phyloP scores from a whole-genome alignment of 345 rosid genomes.

The Ceriops decandra region DNA sequence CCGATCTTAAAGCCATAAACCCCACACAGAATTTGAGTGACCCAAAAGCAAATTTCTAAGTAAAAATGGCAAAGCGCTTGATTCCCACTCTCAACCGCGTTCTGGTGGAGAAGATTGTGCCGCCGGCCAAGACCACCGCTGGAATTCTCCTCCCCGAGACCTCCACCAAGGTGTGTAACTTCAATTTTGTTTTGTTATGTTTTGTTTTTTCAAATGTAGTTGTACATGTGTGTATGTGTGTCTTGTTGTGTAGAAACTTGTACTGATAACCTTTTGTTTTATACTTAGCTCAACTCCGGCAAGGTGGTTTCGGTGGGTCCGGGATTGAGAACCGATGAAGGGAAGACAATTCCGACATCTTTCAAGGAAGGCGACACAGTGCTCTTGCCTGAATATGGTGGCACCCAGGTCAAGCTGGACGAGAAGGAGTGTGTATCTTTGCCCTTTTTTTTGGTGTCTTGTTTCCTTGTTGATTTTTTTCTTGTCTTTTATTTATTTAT shows the following conservation, averaged over 20 bases:
- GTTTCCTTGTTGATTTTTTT: too few species aligned
- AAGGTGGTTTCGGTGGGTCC: constrained; percentile 76
- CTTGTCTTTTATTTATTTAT: not conserved
- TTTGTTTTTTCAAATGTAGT: not conserved
- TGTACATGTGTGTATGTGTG: too few species aligned
- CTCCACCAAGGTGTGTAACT: constrained; percentile 44
- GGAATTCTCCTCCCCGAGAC: constrained; percentile 83
- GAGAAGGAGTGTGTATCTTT: constrained; percentile 58
- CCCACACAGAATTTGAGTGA: not conserved
- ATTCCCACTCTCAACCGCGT: constrained; percentile 70
- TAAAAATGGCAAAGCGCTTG: constrained; percentile 69
- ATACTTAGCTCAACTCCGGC: constrained; percentile 69
- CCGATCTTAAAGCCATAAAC: not conserved
- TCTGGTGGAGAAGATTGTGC: constrained; percentile 67
- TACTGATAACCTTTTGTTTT: not conserved
- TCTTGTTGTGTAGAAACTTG: too few species aligned
- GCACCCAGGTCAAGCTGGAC: constrained; percentile 71
- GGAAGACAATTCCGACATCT: constrained; percentile 50
- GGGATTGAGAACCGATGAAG: constrained; percentile 55
- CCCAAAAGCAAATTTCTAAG: too few species aligned
- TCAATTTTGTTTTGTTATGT: not conserved
- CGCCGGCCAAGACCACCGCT: constrained; percentile 70
- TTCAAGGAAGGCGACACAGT: constrained; percentile 89
- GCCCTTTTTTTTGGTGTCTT: too few species aligned
- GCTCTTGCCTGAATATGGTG: constrained; percentile 80